Conservation (phyloP, 257 asterid species). For the Penstemon barbatus region DNA sequence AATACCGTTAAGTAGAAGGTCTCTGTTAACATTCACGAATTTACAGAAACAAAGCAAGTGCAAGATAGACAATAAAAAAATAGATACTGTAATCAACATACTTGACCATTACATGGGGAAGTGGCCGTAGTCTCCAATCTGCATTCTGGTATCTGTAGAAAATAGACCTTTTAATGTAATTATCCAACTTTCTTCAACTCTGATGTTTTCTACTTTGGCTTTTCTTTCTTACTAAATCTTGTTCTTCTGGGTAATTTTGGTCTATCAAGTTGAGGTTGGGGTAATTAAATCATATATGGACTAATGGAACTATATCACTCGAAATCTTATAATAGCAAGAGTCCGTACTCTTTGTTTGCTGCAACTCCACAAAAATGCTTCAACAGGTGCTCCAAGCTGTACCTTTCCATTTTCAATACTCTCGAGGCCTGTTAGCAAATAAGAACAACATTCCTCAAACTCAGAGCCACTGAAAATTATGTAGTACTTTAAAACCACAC, state of each 20-base stretch:
- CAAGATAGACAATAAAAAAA: constrained; percentile 22
- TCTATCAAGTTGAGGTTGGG: not conserved
- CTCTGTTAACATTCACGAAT: not conserved
- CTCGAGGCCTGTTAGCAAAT: constrained; percentile 74
- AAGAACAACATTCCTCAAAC: constrained; percentile 29
- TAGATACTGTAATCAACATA: constrained; percentile 31
- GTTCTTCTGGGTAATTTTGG: constrained; percentile 2
- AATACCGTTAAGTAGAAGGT: not conserved
- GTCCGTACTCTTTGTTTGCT: constrained; percentile 90
- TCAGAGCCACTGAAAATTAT: constrained; percentile 11
- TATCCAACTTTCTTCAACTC: not conserved
- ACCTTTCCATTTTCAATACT: constrained; percentile 84
- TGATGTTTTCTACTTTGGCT: not conserved
- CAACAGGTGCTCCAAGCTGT: constrained; percentile 83
- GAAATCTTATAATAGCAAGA: constrained; percentile 26
- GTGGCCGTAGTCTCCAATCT: constrained; percentile 99
- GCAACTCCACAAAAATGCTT: constrained; percentile 82
- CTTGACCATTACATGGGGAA: constrained; percentile 87
- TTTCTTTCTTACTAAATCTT: not conserved
- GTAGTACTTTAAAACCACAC: not conserved
- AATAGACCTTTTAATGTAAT: constrained; percentile 29
- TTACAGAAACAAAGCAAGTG: not conserved
- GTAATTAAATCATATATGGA: constrained; percentile 8
- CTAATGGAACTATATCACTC: constrained; percentile 18
- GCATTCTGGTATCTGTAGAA: constrained; percentile 92